Evolutionary conservation across 2,329 filamentous ascomycete species (phyloP).

Genomic region (Diaporthe sp.): DNA sequence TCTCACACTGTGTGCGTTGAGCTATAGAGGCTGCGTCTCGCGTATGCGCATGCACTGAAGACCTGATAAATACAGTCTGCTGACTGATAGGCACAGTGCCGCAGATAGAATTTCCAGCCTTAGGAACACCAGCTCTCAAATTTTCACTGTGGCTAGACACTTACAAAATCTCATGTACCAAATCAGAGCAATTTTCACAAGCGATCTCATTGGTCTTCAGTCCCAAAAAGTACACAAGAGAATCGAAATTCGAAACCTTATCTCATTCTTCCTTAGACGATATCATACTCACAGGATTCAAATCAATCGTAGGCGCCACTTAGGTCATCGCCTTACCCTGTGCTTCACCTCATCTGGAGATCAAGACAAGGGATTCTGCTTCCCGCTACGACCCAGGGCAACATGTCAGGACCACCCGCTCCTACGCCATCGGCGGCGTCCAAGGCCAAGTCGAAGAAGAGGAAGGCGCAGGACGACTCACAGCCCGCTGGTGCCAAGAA

Average conservation of each 20-base stretch:
- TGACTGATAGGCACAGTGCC: background rate
- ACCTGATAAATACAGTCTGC: background rate
- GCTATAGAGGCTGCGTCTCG: background rate
- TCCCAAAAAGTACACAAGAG: background rate
- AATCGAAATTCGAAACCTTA: background rate
- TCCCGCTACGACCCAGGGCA: background rate
- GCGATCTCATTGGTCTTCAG: background rate
- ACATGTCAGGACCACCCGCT: conserved; percentile 30
- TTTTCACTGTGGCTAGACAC: conserved; percentile 24
- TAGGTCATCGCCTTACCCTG: background rate
- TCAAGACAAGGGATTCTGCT: background rate
- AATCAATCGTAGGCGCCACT: too few relatives aligned
- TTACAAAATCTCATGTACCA: conserved; percentile 10
- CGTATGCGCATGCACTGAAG: background rate
- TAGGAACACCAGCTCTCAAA: conserved; percentile 11
- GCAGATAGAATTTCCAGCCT: background rate
- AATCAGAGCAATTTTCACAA: background rate
- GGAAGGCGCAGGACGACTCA: conserved; percentile 64
- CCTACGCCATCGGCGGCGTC: conserved; percentile 28
- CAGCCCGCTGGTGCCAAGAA: conserved; percentile 51
- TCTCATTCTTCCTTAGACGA: background rate
- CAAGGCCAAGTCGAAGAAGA: conserved; percentile 63
- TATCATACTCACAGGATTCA: background rate
- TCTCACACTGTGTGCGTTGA: background rate
- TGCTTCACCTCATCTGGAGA: background rate